These are phyloP conservation scores for Santalum album DNA, from an alignment of 164 flowering plant genomes.

Conservation along the genomic window DNA sequence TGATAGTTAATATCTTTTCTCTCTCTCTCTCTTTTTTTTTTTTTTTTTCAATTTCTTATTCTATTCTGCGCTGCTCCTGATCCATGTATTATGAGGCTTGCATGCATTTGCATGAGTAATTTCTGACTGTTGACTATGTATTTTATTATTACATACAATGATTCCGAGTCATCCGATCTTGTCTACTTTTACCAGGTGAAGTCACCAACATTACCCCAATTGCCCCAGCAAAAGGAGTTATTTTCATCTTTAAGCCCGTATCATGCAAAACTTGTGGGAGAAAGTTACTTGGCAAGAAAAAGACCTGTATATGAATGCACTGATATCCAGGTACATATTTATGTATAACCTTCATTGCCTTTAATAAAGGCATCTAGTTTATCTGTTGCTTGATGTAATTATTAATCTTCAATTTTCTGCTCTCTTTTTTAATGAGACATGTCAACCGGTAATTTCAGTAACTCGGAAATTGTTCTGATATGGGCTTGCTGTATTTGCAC, in stretches of 20 bases:
- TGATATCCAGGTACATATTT: conserved; percentile 66
- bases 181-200: conserved; percentile 40
- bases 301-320: conserved; percentile 85
- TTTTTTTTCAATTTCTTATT: background rate
- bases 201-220: conserved; percentile 66
- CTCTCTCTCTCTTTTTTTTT: background rate
- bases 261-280: conserved; percentile 87
- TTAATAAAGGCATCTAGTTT: background rate
- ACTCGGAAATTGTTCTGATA: background rate
- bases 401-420: background rate
- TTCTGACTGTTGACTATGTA: background rate
- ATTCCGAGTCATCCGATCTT: conserved; percentile 6
- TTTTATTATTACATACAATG: too few relatives aligned
- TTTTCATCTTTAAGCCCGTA: conserved; percentile 61
- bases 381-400: background rate
- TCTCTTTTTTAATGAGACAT: too few relatives aligned
- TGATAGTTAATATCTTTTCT: too few relatives aligned
- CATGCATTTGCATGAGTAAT: background rate
- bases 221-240: conserved; percentile 76
- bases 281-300: conserved; percentile 75
- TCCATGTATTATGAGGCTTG: background rate
- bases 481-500: conserved; percentile 8
- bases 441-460: too few relatives aligned
- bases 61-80: background rate
- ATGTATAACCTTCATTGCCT: background rate